These are phyloP conservation scores for Vitis hybrid DNA, from an alignment of 177 flowering plant genomes.

Conservation along the genomic window DNA sequence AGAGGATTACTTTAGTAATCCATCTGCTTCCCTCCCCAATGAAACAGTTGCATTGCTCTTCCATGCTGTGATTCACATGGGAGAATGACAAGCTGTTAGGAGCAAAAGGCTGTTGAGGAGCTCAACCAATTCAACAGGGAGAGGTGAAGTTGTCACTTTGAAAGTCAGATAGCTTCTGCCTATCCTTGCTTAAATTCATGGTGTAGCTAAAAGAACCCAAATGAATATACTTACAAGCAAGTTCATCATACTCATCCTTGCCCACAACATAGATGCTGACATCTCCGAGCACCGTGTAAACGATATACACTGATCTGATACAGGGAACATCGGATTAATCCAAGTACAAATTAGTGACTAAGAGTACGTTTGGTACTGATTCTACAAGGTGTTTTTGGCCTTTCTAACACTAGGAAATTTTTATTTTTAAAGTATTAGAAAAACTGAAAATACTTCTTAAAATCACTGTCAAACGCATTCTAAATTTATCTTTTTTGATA, in stretches of 20 bases:
- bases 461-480: no score
- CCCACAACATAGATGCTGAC: conserved; percentile 85
- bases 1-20: no score
- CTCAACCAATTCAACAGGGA: no score
- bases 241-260: conserved; percentile 95
- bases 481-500: no score
- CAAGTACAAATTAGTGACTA: neutral
- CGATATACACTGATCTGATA: conserved; percentile 86
- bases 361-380: no score
- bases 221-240: conserved; percentile 68
- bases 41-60: neutral
- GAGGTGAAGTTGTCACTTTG: neutral
- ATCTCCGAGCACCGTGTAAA: conserved; percentile 89
- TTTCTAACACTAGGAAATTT: no score
- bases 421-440: no score
- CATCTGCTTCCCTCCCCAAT: neutral
- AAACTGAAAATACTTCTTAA: no score
- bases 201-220: neutral
- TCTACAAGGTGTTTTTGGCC: no score
- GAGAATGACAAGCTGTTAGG: neutral
- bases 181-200: neutral
- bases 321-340: neutral
- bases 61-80: neutral
- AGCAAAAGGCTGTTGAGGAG: neutral
- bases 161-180: conserved; percentile 1